Evolutionary conservation across 2,329 filamentous ascomycete genomes (phyloP), one percentile per base, ranked within the genome.

Genomic region (Dothistroma pini): DNA sequence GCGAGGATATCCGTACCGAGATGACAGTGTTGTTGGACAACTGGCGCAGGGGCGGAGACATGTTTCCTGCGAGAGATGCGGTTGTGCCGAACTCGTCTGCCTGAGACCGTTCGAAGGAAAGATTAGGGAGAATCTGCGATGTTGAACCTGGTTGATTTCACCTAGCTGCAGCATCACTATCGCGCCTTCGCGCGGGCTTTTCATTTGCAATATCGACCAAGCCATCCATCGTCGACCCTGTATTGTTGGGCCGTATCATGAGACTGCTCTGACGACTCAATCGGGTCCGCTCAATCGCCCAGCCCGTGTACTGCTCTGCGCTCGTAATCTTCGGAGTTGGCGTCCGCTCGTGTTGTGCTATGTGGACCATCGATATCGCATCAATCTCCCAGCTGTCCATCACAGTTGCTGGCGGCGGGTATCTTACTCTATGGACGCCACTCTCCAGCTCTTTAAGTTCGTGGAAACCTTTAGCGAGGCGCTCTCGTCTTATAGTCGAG

Each of bases 1-100:
- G 84, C 2, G 84, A 86, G 65, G 86, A 88, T 69, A 77, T 84
- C 49, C 75, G 83, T 61, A 78, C 78, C 44, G 85, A 88, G 72
- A 79, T 85, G 19, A 79, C 80, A 63, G 84, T 85, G 7, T 72
- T 87, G 67, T 68, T 87, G 25, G 78, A 80, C 14, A 84, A 86
- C 70, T 88, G 85, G 85, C 79, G 77, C 35, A 71, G 70, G 52
- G 70, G 69, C 22, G 73, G 68, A 25, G 69, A 71, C 51, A 66
- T 70, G 62, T 71, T 71, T 55, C 47, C 65, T 44, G 31, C 25
- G 25, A 53, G 51, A 35, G 51, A 53, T 53, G 51, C 51, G 2
- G 31, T 53, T 19, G 51, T 53, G 51, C 51, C 51, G 12, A 53
- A 53, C 31, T 53, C 51, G 12, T 53, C 51, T 10, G 35, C 51